Evolutionary conservation across 148 eudicot species (phyloP).

Genomic region (Fallopia convolvulus): DNA sequence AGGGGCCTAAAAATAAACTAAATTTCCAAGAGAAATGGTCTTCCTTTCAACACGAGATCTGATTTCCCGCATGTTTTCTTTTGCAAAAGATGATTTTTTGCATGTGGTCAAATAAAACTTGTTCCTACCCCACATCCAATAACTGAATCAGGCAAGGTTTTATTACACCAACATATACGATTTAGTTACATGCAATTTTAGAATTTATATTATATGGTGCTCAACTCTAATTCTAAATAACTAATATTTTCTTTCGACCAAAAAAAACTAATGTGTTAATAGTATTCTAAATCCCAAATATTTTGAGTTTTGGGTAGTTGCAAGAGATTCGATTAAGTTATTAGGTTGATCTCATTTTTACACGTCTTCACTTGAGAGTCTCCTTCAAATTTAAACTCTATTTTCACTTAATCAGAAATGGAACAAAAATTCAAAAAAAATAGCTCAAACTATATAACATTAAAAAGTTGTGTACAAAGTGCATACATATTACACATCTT

Average conservation of each 20-base stretch:
- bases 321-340: not conserved
- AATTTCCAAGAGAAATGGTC: not conserved
- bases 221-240: not conserved
- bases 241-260: too few species aligned
- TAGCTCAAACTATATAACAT: too few species aligned
- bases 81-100: not conserved
- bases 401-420: too few species aligned
- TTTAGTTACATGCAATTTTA: too few species aligned
- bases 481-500: too few species aligned
- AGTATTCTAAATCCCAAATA: not conserved
- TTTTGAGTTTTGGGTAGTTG: not conserved
- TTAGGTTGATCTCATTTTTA: not conserved
- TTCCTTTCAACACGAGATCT: not conserved
- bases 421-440: too few species aligned
- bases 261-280: too few species aligned
- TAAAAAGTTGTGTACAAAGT: too few species aligned
- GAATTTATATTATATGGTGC: too few species aligned
- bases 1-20: not conserved
- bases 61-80: constrained; percentile 1
- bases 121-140: not conserved
- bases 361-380: not conserved
- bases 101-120: not conserved
- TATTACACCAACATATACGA: not conserved
- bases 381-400: not conserved
- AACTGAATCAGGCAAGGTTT: not conserved